Conservation (phyloP, 164 flowering plant genomes). For the Amborella trichopoda region DNA sequence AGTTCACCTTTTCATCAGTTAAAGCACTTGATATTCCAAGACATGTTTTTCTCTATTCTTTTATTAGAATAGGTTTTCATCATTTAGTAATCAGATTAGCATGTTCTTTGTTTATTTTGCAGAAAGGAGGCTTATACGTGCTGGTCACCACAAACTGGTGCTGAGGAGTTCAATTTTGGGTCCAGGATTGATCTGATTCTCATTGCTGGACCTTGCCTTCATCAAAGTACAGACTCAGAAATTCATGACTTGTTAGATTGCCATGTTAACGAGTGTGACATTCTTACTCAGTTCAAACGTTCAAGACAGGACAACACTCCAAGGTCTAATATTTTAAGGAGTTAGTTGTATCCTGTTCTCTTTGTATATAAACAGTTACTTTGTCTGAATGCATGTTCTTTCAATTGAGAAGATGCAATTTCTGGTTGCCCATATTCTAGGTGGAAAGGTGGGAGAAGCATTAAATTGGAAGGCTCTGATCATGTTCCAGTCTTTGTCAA, state of each 20-base stretch:
- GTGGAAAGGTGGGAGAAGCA: conserved; percentile 68
- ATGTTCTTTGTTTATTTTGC: not conserved
- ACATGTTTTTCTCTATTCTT: too few species aligned
- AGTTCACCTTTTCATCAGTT: too few species aligned
- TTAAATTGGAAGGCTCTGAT: conserved; percentile 88
- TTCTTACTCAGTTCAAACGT: conserved; percentile 62
- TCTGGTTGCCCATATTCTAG: conserved; percentile 17
- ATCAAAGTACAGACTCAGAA: conserved; percentile 27
- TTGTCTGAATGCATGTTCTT: too few species aligned
- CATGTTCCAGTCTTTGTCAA: conserved; percentile 78
- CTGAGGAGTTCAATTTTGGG: conserved; percentile 87
- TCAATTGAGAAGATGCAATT: not conserved
- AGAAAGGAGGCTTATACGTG: conserved; percentile 93
- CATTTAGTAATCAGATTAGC: too few species aligned
- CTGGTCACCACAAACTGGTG: conserved; percentile 77
- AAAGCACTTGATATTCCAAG: too few species aligned
- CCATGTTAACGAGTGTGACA: conserved; percentile 87
- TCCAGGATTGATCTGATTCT: conserved; percentile 93
- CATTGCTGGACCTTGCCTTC: conserved; percentile 68
- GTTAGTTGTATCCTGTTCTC: too few species aligned
- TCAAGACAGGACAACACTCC: conserved; percentile 63
- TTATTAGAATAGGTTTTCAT: too few species aligned
- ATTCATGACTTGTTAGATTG: conserved; percentile 53
- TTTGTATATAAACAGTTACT: too few species aligned
- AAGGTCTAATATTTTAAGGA: too few species aligned